Base-by-base conservation (phyloP, 768 basidiomycete genomes). In the Phallus indusiatus region DNA sequence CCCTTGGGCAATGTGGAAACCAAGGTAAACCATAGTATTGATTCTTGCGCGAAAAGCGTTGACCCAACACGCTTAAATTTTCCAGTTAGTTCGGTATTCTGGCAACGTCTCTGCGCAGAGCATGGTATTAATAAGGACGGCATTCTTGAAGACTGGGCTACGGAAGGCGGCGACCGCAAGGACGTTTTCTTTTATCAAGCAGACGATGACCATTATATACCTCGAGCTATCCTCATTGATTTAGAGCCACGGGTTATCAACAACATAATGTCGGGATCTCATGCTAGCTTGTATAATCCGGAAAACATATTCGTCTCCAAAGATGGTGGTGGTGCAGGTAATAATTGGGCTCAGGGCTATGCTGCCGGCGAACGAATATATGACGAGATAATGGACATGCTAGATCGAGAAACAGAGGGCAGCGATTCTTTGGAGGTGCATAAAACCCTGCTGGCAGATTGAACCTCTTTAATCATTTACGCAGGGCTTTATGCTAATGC, bases 101-200 rank as follows among this genome's bases (percentile, higher is more conserved):
- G 96, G 96, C 94, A 97, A 67, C 88, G 95, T 49, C 82, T 99
- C 17, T 98, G 96, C 66, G 91, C 93, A 17, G 96, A 99, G 73
- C 96, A 99, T 72, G 96, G 96, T 17, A 98, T 99, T 75, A 94
- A 82, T 70, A 87, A 88, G 60, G 89, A 94, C 65, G 96, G 96
- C 28, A 91, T 92, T 60, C 83, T 98, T 51, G 94, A 98, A 71
- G 94, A 98, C 62, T 95, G 92, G 90, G 94, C 94, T 6, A 90
- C 87, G 1, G 93, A 94, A 66, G 90, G 90, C 18, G 91, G 91
- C 9, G 96, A 99, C 73, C 80, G 96, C 65, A 99, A 98, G 69
- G 96, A 99, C 73, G 95, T 96, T 24, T 99, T 99, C 75, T 99
- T 99, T 76, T 98, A 99, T 70, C 95, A 98, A 71, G 96, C 96